Conservation (phyloP, 352 stramenopile species). For the Blastocystis sp. region DNA sequence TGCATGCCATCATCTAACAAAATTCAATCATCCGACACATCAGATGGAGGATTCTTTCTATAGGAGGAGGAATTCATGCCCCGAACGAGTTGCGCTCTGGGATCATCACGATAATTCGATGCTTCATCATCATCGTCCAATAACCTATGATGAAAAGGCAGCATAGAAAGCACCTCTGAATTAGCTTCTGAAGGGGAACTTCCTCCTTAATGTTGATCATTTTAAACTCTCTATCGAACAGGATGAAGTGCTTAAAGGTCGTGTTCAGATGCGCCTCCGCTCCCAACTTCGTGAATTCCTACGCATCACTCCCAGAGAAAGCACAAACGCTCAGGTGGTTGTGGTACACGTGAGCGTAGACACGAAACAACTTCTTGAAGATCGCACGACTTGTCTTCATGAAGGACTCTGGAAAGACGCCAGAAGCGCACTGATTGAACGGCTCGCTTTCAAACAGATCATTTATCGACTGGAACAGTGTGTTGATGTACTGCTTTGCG, state of each 20-base stretch:
- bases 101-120: slow-evolving; percentile 1
- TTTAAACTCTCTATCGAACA: slow-evolving; percentile 81
- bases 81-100: background rate
- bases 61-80: slow-evolving; percentile 35
- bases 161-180: slow-evolving; percentile 67
- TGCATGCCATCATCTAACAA: background rate
- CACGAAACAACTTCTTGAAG: slow-evolving; percentile 81
- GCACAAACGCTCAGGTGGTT: slow-evolving; percentile 71
- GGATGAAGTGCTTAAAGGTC: slow-evolving; percentile 84
- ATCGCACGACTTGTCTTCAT: slow-evolving; percentile 72
- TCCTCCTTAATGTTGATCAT: slow-evolving; percentile 81
- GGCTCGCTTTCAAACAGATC: slow-evolving; percentile 33
- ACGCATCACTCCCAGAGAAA: slow-evolving; percentile 74
- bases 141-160: background rate
- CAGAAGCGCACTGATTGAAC: slow-evolving; percentile 38
- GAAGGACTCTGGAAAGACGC: slow-evolving; percentile 61
- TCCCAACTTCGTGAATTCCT: slow-evolving; percentile 77
- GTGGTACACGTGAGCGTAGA: slow-evolving; percentile 84
- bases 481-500: slow-evolving; percentile 53
- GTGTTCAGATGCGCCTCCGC: slow-evolving; percentile 83
- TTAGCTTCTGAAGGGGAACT: slow-evolving; percentile 81
- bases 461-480: slow-evolving; percentile 43
- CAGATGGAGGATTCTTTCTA: slow-evolving; percentile 7
- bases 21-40: background rate
- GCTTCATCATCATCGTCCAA: slow-evolving; percentile 41